A percentile compares a stretch with the other conserved stretches of the same genome.
phyloP scores from a whole-genome alignment of 1,139 yeast species.

The Arxiozyma slooffiae region DNA sequence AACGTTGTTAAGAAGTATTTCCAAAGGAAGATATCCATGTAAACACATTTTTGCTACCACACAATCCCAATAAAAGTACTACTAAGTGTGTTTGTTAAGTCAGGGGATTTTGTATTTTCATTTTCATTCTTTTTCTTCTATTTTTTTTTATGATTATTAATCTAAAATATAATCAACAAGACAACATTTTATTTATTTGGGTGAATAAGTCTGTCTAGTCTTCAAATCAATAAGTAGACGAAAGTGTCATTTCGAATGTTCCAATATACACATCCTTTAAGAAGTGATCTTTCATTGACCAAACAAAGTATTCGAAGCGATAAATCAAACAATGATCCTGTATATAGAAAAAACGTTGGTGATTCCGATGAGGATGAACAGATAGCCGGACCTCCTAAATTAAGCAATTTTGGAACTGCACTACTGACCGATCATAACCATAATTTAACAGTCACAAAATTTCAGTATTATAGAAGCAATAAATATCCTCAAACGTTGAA shows the following conservation, averaged over 20 bases:
- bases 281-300: neutral
- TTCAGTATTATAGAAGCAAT: constrained; percentile 8
- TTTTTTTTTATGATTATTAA: too few relatives aligned
- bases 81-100: neutral
- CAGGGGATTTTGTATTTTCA: neutral
- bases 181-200: neutral
- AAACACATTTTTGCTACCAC: neutral
- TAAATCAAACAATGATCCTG: neutral
- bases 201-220: neutral
- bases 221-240: neutral
- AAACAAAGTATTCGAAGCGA: neutral
- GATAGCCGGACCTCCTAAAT: constrained; percentile 22
- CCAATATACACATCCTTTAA: constrained; percentile 9
- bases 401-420: constrained; percentile 28
- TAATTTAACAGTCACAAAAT: constrained; percentile 5
- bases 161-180: neutral
- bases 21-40: too few relatives aligned
- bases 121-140: too few relatives aligned
- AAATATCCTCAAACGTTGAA: constrained; percentile 2
- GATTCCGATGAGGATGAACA: constrained; percentile 22
- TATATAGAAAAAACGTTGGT: constrained; percentile 2
- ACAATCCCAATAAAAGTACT: too few relatives aligned
- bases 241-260: constrained; percentile 5
- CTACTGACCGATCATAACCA: constrained; percentile 13
- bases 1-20: too few relatives aligned